phyloP scores from a whole-genome alignment of 306 rosid species.

The Elaeagnus macrophylla region DNA sequence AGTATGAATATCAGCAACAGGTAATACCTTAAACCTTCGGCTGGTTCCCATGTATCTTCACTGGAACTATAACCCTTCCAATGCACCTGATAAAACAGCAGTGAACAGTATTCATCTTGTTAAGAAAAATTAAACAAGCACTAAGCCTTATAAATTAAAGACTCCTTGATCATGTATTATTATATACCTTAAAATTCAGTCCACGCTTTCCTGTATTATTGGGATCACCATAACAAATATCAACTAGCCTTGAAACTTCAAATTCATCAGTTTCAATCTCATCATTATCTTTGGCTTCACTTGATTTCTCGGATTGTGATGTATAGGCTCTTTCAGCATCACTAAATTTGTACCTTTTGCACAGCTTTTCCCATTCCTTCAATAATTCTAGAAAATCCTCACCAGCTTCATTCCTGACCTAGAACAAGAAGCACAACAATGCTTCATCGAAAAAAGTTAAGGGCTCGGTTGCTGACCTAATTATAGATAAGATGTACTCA shows the following conservation, averaged over 20 bases:
- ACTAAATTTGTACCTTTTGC: constrained; percentile 40
- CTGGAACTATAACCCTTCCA: constrained; percentile 68
- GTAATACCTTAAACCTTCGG: constrained; percentile 52
- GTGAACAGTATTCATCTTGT: constrained; percentile 16
- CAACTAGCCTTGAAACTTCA: constrained; percentile 65
- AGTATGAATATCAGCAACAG: constrained; percentile 13
- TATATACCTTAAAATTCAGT: constrained; percentile 61
- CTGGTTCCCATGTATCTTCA: constrained; percentile 82
- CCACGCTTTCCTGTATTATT: constrained; percentile 42
- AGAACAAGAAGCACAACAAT: constrained; percentile 9
- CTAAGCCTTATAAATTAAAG: neutral
- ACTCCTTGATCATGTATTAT: neutral
- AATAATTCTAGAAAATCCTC: constrained; percentile 68
- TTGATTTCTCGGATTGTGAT: constrained; percentile 24
- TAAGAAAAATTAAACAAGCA: constrained; percentile 9
- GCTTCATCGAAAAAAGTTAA: constrained; percentile 7
- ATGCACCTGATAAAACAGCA: constrained; percentile 52
- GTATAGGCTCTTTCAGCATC: constrained; percentile 19
- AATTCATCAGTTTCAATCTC: constrained; percentile 25
- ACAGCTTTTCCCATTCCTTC: constrained; percentile 82
- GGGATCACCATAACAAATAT: constrained; percentile 83
- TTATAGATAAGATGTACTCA: constrained; percentile 29
- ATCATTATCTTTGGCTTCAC: constrained; percentile 20
- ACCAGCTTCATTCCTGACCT: constrained; percentile 91
- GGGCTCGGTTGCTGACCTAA: neutral